A percentile compares a stretch with the other conserved stretches of the same genome.
Evolutionary conservation across 352 stramenopile genomes (phyloP).

Genomic region (Nothophytophthora sp.): DNA sequence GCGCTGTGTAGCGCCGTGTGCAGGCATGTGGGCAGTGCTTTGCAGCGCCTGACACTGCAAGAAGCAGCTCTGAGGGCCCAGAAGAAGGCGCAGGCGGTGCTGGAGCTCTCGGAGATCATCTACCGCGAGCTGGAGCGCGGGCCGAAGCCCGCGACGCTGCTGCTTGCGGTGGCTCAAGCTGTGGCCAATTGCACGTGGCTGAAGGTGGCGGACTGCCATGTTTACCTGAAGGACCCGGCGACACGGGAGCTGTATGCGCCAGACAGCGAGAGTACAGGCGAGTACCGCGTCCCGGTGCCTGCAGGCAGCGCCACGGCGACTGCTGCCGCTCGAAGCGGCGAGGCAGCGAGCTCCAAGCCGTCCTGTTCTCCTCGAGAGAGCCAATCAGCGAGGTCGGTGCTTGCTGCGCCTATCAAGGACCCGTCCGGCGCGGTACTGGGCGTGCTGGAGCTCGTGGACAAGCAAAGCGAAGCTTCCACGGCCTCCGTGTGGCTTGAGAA

Average conservation of each 20-base stretch:
- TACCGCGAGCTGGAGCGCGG: constrained; percentile 68
- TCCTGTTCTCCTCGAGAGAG: too few species aligned
- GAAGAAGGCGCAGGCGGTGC: constrained; percentile 62
- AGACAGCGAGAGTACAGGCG: constrained; percentile 36
- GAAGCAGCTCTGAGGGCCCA: constrained; percentile 57
- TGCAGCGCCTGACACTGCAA: constrained; percentile 61
- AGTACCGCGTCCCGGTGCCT: constrained; percentile 54
- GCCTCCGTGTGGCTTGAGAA: constrained; percentile 33
- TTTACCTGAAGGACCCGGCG: constrained; percentile 67
- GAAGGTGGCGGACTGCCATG: constrained; percentile 42
- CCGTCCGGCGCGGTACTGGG: constrained; percentile 57
- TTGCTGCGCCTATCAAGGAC: constrained; percentile 85
- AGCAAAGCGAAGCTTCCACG: constrained; percentile 13
- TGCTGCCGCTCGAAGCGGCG: constrained; percentile 59
- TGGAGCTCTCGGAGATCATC: constrained; percentile 65
- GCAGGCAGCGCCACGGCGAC: constrained; percentile 48
- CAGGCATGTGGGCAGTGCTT: constrained; percentile 48
- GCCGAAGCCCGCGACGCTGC: constrained; percentile 55
- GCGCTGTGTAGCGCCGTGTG: constrained; percentile 57
- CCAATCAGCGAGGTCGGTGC: too few species aligned
- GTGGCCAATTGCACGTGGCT: constrained; percentile 28
- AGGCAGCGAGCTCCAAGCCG: too few species aligned
- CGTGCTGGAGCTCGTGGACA: constrained; percentile 71
- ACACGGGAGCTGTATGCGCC: constrained; percentile 59
- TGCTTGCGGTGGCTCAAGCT: constrained; percentile 30